These are phyloP conservation scores for Corchorus olitorius DNA, from an alignment of 345 rosid genomes.

Conservation along the genomic window DNA sequence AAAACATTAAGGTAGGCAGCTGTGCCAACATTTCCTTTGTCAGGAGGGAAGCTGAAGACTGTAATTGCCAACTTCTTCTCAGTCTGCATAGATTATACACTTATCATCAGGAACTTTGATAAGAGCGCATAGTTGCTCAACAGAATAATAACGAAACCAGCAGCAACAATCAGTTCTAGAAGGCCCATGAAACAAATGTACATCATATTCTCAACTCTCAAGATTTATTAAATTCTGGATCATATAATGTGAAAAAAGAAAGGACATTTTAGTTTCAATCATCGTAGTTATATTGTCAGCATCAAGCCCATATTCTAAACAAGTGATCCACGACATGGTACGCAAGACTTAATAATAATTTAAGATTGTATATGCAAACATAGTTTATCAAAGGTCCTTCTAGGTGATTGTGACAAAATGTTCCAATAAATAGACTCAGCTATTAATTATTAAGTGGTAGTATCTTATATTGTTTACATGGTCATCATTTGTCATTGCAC, in stretches of 20 bases:
- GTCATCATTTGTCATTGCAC: slow-evolving; percentile 9
- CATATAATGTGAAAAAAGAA: not conserved
- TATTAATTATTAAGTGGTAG: not conserved
- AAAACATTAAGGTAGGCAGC: slow-evolving; percentile 97
- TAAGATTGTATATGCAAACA: not conserved
- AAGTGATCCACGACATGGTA: not conserved
- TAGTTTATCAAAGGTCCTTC: not conserved
- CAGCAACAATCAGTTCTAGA: not conserved
- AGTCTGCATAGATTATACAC: slow-evolving; percentile 47
- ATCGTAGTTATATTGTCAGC: not conserved
- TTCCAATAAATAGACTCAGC: too few species aligned
- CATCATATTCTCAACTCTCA: not conserved
- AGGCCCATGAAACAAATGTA: not conserved
- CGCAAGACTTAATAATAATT: not conserved
- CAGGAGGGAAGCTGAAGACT: slow-evolving; percentile 99
- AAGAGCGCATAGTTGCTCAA: not conserved
- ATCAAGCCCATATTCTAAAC: not conserved
- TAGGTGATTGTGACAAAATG: not conserved
- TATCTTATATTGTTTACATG: not conserved
- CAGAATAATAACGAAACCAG: not conserved
- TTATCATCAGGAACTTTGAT: slow-evolving; percentile 24
- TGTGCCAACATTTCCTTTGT: slow-evolving; percentile 94
- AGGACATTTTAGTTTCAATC: not conserved
- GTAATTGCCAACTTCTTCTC: slow-evolving; percentile 93
- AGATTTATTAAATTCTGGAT: not conserved